Conservation (phyloP, 306 rosid species). For the Ammopiptanthus mongolicus region DNA sequence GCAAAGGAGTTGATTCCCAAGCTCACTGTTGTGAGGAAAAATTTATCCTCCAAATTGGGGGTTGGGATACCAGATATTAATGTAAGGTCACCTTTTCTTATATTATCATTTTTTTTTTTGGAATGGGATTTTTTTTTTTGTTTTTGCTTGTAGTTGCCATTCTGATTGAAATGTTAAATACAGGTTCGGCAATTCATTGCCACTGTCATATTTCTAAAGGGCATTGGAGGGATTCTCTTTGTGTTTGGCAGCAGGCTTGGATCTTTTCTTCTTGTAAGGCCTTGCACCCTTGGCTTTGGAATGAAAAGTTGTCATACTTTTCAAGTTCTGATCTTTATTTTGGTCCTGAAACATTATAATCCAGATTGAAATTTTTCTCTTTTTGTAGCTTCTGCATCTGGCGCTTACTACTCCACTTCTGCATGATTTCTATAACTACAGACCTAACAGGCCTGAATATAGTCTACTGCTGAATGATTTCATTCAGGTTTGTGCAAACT, state of each 20-base stretch:
- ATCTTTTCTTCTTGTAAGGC: slow-evolving; percentile 65
- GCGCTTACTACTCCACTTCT: slow-evolving; percentile 60
- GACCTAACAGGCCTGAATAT: slow-evolving; percentile 32
- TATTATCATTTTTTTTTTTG: not conserved
- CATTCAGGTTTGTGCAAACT: slow-evolving; percentile 60
- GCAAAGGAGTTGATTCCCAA: slow-evolving; percentile 69
- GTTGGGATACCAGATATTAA: slow-evolving; percentile 48
- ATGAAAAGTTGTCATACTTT: not conserved
- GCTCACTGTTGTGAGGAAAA: slow-evolving; percentile 39
- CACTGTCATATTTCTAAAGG: slow-evolving; percentile 52
- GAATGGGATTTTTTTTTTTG: not conserved
- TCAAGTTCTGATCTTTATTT: not conserved
- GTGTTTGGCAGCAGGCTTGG: slow-evolving; percentile 69
- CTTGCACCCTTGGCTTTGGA: not conserved
- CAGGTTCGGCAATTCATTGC: slow-evolving; percentile 62
- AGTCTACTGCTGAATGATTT: slow-evolving; percentile 50
- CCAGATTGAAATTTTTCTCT: not conserved
- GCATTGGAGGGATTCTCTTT: slow-evolving; percentile 78
- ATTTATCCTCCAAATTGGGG: slow-evolving; percentile 52
- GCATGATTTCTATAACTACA: slow-evolving; percentile 77
- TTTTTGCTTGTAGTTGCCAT: slow-evolving; percentile 14
- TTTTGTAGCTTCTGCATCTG: slow-evolving; percentile 54
- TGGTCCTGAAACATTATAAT: not conserved
- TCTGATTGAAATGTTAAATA: slow-evolving; percentile 20
- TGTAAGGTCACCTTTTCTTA: slow-evolving; percentile 38